phyloP scores from a whole-genome alignment of 805 yeast genomes.

The Barnettozyma sp. region DNA sequence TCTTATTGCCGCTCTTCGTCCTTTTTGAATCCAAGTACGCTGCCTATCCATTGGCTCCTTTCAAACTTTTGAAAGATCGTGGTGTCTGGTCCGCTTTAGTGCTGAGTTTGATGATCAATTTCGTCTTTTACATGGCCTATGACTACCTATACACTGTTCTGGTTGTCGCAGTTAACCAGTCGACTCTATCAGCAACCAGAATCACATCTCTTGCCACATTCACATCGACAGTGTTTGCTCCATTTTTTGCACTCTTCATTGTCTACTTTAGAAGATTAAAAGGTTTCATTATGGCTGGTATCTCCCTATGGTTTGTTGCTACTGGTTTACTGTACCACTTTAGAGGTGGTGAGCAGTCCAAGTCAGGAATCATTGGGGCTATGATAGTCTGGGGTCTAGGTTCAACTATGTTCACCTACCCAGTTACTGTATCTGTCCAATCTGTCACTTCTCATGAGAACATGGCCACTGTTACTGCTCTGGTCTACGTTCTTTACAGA shows the following conservation, averaged over 20 bases:
- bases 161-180: constrained; percentile 54
- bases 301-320: constrained; percentile 50
- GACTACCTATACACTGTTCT: constrained; percentile 64
- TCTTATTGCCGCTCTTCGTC: constrained; percentile 49
- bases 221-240: constrained; percentile 52
- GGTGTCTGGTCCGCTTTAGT: constrained; percentile 68
- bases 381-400: constrained; percentile 60
- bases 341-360: constrained; percentile 46
- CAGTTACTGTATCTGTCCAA: constrained; percentile 58
- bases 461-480: constrained; percentile 58
- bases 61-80: constrained; percentile 51
- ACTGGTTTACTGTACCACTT: constrained; percentile 51
- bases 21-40: constrained; percentile 55
- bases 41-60: constrained; percentile 57
- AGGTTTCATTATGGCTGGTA: constrained; percentile 53
- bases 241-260: constrained; percentile 48
- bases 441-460: constrained; percentile 56
- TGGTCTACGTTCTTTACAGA: constrained; percentile 49
- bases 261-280: constrained; percentile 44
- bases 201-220: constrained; percentile 55
- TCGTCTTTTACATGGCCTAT: constrained; percentile 62
- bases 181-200: constrained; percentile 54
- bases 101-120: constrained; percentile 51
- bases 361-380: constrained; percentile 58
- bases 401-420: constrained; percentile 63